Evolutionary conservation across 2,329 filamentous ascomycete species (phyloP).

Genomic region (Calonectria pauciramosa): DNA sequence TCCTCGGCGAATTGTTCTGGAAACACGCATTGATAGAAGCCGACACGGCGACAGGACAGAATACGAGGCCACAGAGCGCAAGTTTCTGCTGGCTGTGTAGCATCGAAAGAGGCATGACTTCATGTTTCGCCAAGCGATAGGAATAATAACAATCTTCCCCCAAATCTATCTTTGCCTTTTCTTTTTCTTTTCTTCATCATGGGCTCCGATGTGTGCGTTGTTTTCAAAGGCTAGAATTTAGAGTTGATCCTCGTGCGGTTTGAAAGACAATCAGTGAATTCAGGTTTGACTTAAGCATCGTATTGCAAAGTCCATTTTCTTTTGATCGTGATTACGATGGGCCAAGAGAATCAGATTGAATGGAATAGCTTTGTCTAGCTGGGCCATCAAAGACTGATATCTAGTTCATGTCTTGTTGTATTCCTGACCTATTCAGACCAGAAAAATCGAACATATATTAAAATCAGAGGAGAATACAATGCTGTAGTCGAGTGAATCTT

Average conservation of each 20-base stretch:
- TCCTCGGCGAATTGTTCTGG: neutral
- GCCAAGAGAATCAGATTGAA: neutral
- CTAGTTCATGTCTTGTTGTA: too few species aligned
- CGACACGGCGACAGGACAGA: neutral
- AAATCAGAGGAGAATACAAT: too few species aligned
- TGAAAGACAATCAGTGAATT: neutral
- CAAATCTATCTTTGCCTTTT: neutral
- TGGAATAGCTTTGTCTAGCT: neutral
- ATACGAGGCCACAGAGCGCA: neutral
- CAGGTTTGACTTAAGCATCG: neutral
- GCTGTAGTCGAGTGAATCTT: too few species aligned
- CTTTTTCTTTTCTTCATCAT: neutral
- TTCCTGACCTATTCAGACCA: too few species aligned
- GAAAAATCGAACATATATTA: too few species aligned
- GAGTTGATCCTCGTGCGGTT: neutral
- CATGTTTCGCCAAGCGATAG: neutral
- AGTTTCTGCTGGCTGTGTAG: neutral
- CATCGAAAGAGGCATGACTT: neutral
- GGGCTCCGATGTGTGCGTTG: neutral
- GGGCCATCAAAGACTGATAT: too few species aligned
- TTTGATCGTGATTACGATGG: neutral
- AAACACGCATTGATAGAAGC: neutral
- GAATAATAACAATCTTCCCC: neutral
- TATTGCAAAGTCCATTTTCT: too few species aligned
- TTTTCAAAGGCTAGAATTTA: neutral